Percentiles rank a stretch among this genome's conserved stretches.
phyloP scores from a whole-genome alignment of 768 basidiomycete species.

The Termitomyces sp. region DNA sequence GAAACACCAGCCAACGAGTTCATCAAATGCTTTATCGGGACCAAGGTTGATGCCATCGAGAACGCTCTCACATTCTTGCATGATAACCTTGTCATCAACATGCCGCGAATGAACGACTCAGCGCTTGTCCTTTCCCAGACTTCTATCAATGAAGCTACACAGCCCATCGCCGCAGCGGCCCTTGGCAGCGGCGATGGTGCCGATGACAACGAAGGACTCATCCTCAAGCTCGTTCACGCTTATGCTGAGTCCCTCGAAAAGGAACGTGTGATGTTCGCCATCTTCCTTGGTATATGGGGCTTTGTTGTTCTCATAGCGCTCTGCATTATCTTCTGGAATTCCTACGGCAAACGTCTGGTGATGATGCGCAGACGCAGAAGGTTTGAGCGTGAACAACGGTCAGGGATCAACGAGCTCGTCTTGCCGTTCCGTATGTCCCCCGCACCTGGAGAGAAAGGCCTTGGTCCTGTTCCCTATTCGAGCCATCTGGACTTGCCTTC shows the following conservation, averaged over 20 bases:
- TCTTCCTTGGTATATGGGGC: slow-evolving; percentile 84
- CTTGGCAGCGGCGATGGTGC: slow-evolving; percentile 53
- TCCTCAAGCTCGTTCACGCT: slow-evolving; percentile 67
- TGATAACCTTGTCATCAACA: slow-evolving; percentile 75
- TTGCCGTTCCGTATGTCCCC: slow-evolving; percentile 27
- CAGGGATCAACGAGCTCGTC: slow-evolving; percentile 41
- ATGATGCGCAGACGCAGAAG: slow-evolving; percentile 44
- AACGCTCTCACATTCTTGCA: slow-evolving; percentile 89
- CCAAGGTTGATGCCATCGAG: slow-evolving; percentile 85
- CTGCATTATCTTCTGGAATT: slow-evolving; percentile 66
- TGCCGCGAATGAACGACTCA: slow-evolving; percentile 74
- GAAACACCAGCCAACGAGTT: slow-evolving; percentile 83
- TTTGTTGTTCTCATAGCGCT: slow-evolving; percentile 81
- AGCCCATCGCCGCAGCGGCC: slow-evolving; percentile 82
- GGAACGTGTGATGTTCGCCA: slow-evolving; percentile 78
- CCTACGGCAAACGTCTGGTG: slow-evolving; percentile 47
- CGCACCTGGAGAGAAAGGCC: slow-evolving; percentile 15
- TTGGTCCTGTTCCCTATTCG: background rate
- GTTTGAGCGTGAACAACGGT: slow-evolving; percentile 51
- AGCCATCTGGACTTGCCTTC: slow-evolving; percentile 30
- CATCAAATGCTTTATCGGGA: slow-evolving; percentile 85
- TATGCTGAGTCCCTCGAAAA: slow-evolving; percentile 73
- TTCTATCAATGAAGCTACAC: slow-evolving; percentile 68
- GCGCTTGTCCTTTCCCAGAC: slow-evolving; percentile 74
- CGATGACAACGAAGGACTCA: slow-evolving; percentile 46